Conservation (phyloP, 768 basidiomycete genomes). For the Lentinula sp. region DNA sequence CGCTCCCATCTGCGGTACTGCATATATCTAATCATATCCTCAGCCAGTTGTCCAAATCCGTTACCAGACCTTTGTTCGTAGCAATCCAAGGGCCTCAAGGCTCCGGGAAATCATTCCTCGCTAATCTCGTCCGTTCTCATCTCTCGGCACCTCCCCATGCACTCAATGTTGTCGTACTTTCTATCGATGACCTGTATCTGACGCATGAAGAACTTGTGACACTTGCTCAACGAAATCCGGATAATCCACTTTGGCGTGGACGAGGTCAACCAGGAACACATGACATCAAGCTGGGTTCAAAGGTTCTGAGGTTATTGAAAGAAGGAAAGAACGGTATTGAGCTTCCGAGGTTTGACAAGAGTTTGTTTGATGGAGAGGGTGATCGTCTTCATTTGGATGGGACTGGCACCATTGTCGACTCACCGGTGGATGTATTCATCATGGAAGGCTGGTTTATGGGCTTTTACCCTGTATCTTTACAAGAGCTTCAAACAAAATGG, state of each 20-base stretch:
- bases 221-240: constrained; percentile 49
- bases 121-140: constrained; percentile 43
- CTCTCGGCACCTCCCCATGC: constrained; percentile 38
- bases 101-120: constrained; percentile 84
- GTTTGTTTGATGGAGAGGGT: constrained; percentile 71
- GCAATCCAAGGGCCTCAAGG: constrained; percentile 94
- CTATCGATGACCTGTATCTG: constrained; percentile 85
- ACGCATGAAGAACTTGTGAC: constrained; percentile 54
- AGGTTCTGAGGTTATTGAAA: constrained; percentile 46
- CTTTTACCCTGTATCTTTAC: constrained; percentile 56
- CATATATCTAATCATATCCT: constrained; percentile 33
- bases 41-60: constrained; percentile 20
- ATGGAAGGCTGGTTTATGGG: constrained; percentile 97
- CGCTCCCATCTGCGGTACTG: constrained; percentile 27
- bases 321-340: constrained; percentile 37
- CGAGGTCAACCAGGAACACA: constrained; percentile 95
- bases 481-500: constrained; percentile 53
- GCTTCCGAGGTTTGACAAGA: constrained; percentile 87
- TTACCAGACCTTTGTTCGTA: constrained; percentile 60
- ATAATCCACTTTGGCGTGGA: constrained; percentile 67
- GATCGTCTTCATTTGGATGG: constrained; percentile 55
- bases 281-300: constrained; percentile 62
- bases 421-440: constrained; percentile 68
- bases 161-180: constrained; percentile 58
- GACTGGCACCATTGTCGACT: constrained; percentile 35